A percentile compares a stretch with the other conserved stretches of the same genome.
phyloP scores from a whole-genome alignment of 1,284 basidiomycete genomes.

The Neonothopanus nambi region DNA sequence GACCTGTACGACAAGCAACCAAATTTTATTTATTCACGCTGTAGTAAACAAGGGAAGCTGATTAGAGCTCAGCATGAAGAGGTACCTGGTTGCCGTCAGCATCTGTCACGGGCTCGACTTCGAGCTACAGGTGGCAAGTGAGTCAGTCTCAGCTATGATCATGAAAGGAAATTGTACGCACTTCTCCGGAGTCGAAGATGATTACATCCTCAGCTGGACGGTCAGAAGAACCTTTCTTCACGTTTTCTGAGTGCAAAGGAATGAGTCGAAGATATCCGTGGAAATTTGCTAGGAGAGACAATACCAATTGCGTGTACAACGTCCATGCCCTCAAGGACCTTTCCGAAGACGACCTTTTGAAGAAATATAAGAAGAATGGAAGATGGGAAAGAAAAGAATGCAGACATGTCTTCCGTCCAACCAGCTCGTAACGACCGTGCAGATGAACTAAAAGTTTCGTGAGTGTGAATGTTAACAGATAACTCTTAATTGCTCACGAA shows the following conservation, averaged over 20 bases:
- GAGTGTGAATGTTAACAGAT: conserved; percentile 13
- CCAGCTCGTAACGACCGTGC: conserved; percentile 77
- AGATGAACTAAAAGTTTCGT: conserved; percentile 67
- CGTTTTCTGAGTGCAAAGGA: conserved; percentile 56
- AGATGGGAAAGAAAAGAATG: conserved; percentile 17
- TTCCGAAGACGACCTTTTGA: conserved; percentile 84
- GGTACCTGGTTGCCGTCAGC: conserved; percentile 85
- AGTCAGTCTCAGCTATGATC: conserved; percentile 8
- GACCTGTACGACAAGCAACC: conserved; percentile 36
- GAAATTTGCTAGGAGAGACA: not conserved
- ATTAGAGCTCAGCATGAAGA: conserved; percentile 88
- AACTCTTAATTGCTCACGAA: conserved; percentile 51
- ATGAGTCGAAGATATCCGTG: conserved; percentile 5
- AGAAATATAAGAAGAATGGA: conserved; percentile 10
- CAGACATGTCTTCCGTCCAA: conserved; percentile 73
- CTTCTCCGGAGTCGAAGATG: conserved; percentile 85
- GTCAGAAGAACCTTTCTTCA: conserved; percentile 67
- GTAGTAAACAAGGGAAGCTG: conserved; percentile 55
- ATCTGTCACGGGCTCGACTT: conserved; percentile 59
- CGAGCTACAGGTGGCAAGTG: conserved; percentile 46
- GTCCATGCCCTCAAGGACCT: conserved; percentile 89
- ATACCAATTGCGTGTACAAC: conserved; percentile 74
- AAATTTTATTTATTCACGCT: conserved; percentile 38
- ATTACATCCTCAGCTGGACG: conserved; percentile 72
- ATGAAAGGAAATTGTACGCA: conserved; percentile 33